Conservation (phyloP, 257 asterid genomes). For the Solanum sejunctum region DNA sequence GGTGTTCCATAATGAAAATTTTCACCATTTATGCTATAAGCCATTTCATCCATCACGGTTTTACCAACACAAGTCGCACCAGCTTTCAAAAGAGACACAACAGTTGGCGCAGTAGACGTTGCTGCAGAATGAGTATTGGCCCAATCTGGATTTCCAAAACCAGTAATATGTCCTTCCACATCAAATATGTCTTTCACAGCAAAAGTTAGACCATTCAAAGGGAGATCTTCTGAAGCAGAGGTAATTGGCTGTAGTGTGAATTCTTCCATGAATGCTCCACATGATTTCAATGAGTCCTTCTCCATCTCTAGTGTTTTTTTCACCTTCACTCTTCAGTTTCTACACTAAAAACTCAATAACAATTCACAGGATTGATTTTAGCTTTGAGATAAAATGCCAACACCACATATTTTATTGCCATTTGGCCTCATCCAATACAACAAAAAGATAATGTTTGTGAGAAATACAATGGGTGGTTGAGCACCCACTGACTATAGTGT, state of each 20-base stretch:
- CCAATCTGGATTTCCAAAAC: constrained; percentile 94
- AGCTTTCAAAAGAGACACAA: constrained; percentile 45
- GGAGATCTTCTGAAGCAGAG: constrained; percentile 29
- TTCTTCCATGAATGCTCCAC: constrained; percentile 66
- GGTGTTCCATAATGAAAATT: constrained; percentile 83
- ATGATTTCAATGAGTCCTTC: constrained; percentile 17
- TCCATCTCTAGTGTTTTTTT: constrained; percentile 42
- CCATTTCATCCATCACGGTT: constrained; percentile 97
- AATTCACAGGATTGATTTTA: background rate
- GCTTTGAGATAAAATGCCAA: background rate
- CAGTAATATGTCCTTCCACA: constrained; percentile 62
- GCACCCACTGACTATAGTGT: background rate
- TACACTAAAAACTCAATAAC: background rate
- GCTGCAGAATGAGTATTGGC: constrained; percentile 66
- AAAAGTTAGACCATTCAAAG: constrained; percentile 54
- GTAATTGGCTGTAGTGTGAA: constrained; percentile 32
- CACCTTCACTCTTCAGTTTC: background rate
- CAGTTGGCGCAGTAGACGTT: constrained; percentile 49
- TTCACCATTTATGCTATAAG: constrained; percentile 92
- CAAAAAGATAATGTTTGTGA: background rate
- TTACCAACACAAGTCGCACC: constrained; percentile 81
- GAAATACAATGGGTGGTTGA: background rate
- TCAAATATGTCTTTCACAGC: constrained; percentile 93
- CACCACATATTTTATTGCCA: background rate
- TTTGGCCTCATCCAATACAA: background rate